phyloP scores from a whole-genome alignment of 2,329 filamentous ascomycete species.

The Sporothrix variecibatus region DNA sequence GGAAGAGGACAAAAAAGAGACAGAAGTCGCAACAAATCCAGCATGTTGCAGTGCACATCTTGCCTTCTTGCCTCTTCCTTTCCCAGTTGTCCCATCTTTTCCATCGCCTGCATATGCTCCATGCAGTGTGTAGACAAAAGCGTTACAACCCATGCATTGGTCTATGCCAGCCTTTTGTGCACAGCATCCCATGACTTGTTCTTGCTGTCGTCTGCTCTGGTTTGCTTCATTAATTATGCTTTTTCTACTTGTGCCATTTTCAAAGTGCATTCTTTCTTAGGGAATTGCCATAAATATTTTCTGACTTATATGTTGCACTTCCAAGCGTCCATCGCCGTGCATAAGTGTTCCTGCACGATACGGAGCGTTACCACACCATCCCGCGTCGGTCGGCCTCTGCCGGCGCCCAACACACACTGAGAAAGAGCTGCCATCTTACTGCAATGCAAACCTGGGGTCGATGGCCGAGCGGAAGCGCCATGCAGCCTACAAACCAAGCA shows the following conservation, averaged over 20 bases:
- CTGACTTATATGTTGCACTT: not conserved
- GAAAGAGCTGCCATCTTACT: not conserved
- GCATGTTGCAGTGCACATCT: not conserved
- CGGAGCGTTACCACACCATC: not conserved
- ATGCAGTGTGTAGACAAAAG: not conserved
- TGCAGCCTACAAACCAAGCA: not conserved
- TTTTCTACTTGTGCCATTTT: not conserved
- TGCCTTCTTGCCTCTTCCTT: not conserved
- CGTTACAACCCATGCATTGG: not conserved
- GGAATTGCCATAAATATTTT: not conserved
- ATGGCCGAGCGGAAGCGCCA: not conserved
- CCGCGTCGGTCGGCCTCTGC: not conserved
- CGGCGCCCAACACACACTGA: not conserved
- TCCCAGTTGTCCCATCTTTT: not conserved
- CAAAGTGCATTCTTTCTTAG: not conserved
- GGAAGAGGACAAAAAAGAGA: no score
- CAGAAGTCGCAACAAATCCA: not conserved
- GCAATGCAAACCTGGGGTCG: not conserved
- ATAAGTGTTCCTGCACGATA: constrained; percentile 7
- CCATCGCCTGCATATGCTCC: constrained; percentile 2
- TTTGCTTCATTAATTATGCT: not conserved
- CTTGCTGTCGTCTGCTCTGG: not conserved
- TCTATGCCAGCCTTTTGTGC: not conserved
- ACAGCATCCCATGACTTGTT: not conserved
- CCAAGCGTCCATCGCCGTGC: not conserved